A percentile compares a stretch with the other conserved stretches of the same genome.
These are phyloP conservation scores for Fraxinus sp. DNA, from an alignment of 305 asterid genomes.

Conservation along the genomic window DNA sequence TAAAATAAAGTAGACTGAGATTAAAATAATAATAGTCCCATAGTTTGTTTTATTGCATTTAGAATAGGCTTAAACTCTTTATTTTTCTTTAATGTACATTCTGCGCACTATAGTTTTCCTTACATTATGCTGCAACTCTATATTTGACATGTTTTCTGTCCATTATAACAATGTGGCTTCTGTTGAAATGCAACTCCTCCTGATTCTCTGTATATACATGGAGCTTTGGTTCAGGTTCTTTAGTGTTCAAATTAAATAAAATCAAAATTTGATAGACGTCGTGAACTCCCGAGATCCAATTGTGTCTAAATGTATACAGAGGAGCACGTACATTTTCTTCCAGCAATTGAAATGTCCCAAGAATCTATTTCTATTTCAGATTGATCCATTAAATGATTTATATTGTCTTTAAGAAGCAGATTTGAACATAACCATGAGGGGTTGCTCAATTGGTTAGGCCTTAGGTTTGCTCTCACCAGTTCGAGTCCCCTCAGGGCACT, in stretches of 20 bases:
- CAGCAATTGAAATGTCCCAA: neutral
- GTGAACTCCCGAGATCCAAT: conserved; percentile 7
- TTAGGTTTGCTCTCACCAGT: too few relatives aligned
- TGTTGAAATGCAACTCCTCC: neutral
- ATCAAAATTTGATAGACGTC: neutral
- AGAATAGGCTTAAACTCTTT: conserved; percentile 8
- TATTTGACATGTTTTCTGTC: neutral
- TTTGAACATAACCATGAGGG: too few relatives aligned
- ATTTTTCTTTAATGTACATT: neutral
- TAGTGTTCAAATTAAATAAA: neutral
- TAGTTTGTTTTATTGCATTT: neutral
- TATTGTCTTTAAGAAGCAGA: neutral
- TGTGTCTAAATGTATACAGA: neutral
- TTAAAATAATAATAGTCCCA: neutral
- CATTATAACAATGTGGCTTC: neutral
- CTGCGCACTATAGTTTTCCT: conserved; percentile 7
- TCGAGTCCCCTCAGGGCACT: too few relatives aligned
- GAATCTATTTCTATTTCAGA: neutral
- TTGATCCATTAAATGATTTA: conserved; percentile 19
- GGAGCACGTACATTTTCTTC: neutral
- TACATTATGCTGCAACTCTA: conserved; percentile 20
- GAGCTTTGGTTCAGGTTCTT: neutral
- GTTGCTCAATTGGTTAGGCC: too few relatives aligned
- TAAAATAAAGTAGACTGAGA: conserved; percentile 17
- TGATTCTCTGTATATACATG: neutral